A percentile compares a stretch with the other conserved stretches of the same genome.
Conservation (phyloP, 2,329 filamentous ascomycete genomes). For the Fusarium napiforme region DNA sequence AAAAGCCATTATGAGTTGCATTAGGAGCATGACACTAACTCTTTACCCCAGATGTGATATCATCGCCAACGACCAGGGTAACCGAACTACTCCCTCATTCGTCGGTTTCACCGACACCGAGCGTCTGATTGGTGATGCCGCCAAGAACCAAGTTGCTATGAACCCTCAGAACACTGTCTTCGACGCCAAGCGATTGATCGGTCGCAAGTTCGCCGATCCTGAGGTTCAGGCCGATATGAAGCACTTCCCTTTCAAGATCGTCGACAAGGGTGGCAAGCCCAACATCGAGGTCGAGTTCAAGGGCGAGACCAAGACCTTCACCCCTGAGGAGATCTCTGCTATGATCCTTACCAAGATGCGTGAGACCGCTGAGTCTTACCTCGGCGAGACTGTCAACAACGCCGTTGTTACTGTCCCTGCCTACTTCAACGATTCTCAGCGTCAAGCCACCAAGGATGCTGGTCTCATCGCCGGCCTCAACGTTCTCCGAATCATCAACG, state of each 20-base stretch:
- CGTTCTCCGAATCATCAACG: constrained; percentile 99
- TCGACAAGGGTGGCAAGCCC: constrained; percentile 88
- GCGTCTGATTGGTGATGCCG: constrained; percentile 98
- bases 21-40: constrained; percentile 51
- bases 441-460: constrained; percentile 99
- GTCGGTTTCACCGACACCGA: constrained; percentile 99
- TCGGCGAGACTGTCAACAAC: constrained; percentile 99
- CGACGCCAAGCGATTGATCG: constrained; percentile 99
- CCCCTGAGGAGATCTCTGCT: constrained; percentile 97
- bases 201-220: constrained; percentile 92
- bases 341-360: constrained; percentile 97
- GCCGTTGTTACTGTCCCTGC: constrained; percentile 98
- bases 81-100: constrained; percentile 98
- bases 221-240: constrained; percentile 99
- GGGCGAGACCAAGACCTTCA: constrained; percentile 94
- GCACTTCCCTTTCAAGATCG: constrained; percentile 99
- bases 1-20: neutral
- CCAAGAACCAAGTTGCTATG: constrained; percentile 99
- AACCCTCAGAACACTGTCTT: constrained; percentile 99
- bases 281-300: constrained; percentile 97
- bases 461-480: constrained; percentile 97
- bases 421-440: constrained; percentile 99
- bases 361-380: constrained; percentile 96
- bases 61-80: constrained; percentile 99
- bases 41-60: constrained; percentile 72